Evolutionary conservation across 306 rosid species (phyloP).

Genomic region (Lathyrus aphaca): DNA sequence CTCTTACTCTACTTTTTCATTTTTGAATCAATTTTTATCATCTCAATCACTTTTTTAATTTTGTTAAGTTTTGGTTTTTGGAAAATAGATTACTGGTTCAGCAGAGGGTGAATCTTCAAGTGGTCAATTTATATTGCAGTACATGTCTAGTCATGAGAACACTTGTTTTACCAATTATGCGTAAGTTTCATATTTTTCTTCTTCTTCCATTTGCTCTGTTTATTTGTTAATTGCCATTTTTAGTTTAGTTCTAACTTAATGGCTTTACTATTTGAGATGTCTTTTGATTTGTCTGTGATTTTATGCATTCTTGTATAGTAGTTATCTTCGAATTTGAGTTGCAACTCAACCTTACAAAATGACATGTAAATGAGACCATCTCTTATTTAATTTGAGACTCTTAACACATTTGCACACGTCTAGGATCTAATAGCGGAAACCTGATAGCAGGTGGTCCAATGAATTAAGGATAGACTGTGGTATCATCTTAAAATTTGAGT

Average conservation of each 20-base stretch:
- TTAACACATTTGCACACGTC: too few relatives aligned
- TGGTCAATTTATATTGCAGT: constrained; percentile 58
- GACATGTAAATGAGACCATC: too few relatives aligned
- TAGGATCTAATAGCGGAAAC: too few relatives aligned
- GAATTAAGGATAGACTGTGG: too few relatives aligned
- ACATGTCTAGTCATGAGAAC: constrained; percentile 44
- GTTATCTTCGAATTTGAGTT: too few relatives aligned
- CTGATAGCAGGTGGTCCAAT: too few relatives aligned
- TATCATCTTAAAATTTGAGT: too few relatives aligned
- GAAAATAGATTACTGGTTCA: constrained; percentile 53
- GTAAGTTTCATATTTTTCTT: constrained; percentile 47
- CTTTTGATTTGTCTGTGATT: constrained; percentile 8
- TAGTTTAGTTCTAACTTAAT: constrained; percentile 3
- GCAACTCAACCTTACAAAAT: too few relatives aligned
- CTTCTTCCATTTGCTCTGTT: background rate
- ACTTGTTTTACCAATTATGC: constrained; percentile 70
- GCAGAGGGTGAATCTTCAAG: constrained; percentile 58
- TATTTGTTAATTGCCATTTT: background rate
- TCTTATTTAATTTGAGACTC: too few relatives aligned
- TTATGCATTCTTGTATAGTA: constrained; percentile 5
- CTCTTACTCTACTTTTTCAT: background rate
- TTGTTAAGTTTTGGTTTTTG: background rate
- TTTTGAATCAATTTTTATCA: constrained; percentile 10
- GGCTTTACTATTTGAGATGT: constrained; percentile 10
- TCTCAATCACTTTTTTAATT: background rate